These are phyloP conservation scores for Erodium moschatum DNA, from an alignment of 441 rosid species.

Conservation along the genomic window DNA sequence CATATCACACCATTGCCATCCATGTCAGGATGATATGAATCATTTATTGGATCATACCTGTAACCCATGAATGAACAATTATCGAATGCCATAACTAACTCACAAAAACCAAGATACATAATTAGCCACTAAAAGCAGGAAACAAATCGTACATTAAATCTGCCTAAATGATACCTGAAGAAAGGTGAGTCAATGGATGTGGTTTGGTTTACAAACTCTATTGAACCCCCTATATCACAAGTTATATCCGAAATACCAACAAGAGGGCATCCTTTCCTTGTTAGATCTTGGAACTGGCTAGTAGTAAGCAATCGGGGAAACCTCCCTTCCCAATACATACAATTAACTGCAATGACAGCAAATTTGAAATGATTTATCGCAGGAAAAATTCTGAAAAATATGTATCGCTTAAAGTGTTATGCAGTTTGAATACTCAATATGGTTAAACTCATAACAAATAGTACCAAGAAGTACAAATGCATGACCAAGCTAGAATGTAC, in stretches of 20 bases:
- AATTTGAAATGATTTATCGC: background rate
- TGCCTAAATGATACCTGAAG: conserved; percentile 45
- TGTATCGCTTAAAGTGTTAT: too few relatives aligned
- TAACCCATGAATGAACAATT: conserved; percentile 16
- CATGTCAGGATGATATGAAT: conserved; percentile 63
- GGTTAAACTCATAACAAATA: background rate
- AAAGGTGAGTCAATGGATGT: conserved; percentile 72
- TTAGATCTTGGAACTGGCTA: conserved; percentile 57
- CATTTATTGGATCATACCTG: conserved; percentile 55
- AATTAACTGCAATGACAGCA: conserved; percentile 49
- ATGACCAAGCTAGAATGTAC: background rate
- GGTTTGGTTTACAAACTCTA: conserved; percentile 68
- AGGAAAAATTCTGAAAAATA: too few relatives aligned
- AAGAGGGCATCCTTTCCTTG: conserved; percentile 53
- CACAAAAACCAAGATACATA: background rate
- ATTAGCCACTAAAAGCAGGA: conserved; percentile 1
- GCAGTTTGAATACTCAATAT: background rate
- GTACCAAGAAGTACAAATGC: background rate
- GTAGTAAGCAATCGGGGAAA: conserved; percentile 68
- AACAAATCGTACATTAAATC: conserved; percentile 6
- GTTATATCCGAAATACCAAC: conserved; percentile 86
- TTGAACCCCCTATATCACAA: conserved; percentile 79
- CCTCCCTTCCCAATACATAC: conserved; percentile 95
- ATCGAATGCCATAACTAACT: conserved; percentile 6
- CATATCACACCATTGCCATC: conserved; percentile 76